Base-by-base conservation (phyloP, 352 stramenopile genomes). In the Saprolegnia parasitica region DNA sequence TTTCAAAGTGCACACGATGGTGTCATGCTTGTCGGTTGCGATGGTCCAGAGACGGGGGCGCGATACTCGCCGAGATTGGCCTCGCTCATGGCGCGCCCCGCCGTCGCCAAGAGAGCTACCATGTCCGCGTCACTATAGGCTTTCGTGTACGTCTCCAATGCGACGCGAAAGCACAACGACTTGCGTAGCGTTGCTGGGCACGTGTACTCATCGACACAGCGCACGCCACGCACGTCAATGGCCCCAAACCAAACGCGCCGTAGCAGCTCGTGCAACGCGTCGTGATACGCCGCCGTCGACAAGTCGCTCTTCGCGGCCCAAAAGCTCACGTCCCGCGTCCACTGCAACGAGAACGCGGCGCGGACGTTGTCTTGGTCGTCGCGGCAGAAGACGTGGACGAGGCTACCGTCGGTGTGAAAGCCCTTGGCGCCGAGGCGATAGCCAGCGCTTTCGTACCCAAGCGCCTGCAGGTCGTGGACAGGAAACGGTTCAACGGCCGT, bases 371-470 rank as follows among this genome's bases (percentile, higher is more conserved):
- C 80, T 10, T 72, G 56, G 40, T 72, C 72, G 65, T 90, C 79
- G 29, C 71, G 75, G 42, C 73, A 77, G 61, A 93, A 93, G 15
- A 93, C 81, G 54, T 93, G 83, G n/a, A 81, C 76, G 49, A 93
- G 73, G 54, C 81, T 85, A 55, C 82, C 76, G 3, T 73, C 70
- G 20, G 81, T 90, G 81, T 81, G 89, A 70, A 93, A 93, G 8
- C 79, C 72, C 42, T 78, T 81, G 52, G 91, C 81, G 54, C 77
- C 73, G 3, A 89, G 81, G 56, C 89, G 82, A 74, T 91, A 93
- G 32, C 85, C 85, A 26, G 90, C 82, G 47, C 81, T 90, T 62
- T 83, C 78, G 76, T 93, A 93, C 21, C 85, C 85, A 26, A 93
- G 73, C 39, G 67, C 64, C 0, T 76, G 65, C 23, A 93, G 74